A percentile compares a stretch with the other conserved stretches of the same genome.
Evolutionary conservation across 1,284 basidiomycete genomes (phyloP).

Genomic region (Irpex sp.): DNA sequence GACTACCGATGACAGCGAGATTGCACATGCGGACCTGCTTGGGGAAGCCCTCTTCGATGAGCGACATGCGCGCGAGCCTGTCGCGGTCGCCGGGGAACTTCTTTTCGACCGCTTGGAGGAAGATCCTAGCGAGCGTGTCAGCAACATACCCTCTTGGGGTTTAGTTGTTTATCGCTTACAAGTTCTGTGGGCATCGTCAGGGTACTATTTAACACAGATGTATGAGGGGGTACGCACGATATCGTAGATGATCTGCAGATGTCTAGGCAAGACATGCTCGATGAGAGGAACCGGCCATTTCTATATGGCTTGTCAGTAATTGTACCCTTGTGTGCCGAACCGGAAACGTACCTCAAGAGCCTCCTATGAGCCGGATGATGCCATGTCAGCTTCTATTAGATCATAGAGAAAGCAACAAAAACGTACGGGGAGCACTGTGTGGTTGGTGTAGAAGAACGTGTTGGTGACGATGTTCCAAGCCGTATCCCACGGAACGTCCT

Average conservation of each 20-base stretch:
- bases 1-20: constrained; percentile 74
- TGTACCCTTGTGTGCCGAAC: background rate
- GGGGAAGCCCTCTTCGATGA: constrained; percentile 89
- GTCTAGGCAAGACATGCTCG: constrained; percentile 78
- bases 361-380: constrained; percentile 40
- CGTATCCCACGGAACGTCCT: constrained; percentile 76
- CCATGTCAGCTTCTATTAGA: background rate
- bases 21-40: constrained; percentile 89
- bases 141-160: too few relatives aligned
- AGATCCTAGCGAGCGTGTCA: constrained; percentile 14
- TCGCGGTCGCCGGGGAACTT: constrained; percentile 86
- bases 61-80: constrained; percentile 77
- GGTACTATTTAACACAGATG: too few relatives aligned
- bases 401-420: background rate
- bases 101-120: constrained; percentile 72
- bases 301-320: constrained; percentile 37
- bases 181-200: background rate
- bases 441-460: constrained; percentile 93
- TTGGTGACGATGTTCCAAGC: constrained; percentile 88
- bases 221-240: constrained; percentile 50
- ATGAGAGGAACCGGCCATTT: constrained; percentile 89
- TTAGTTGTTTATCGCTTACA: background rate
- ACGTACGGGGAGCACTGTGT: constrained; percentile 76
- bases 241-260: constrained; percentile 89
- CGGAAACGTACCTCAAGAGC: constrained; percentile 46